Base-by-base conservation (phyloP, 2,329 filamentous ascomycete genomes). In the Cladophialophora carrionii region DNA sequence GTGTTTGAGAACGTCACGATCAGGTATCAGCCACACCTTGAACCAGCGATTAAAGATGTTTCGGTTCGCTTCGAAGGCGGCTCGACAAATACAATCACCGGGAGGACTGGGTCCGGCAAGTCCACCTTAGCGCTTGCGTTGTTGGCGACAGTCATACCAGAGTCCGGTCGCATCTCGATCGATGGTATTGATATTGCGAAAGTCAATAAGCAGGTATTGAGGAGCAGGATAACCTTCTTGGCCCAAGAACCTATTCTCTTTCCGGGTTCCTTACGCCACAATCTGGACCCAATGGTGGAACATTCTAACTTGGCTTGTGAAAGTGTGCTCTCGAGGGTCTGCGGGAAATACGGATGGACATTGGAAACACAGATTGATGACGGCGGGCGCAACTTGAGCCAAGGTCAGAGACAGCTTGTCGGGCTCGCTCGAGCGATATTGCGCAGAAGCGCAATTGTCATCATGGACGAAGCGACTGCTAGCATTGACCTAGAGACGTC, bases 101-200 rank as follows among this genome's bases (percentile, higher is more conserved):
- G 92, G 1, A 86, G 91, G 9, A 96, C 91, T 0, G 78, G 90
- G 0, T 92, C 89, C 4, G 92, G 92, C 3, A 96, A 96, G 76
- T 92, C 88, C 57, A 96, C 91, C 0, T 83, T 94, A 1, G 86
- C 87, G 0, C 76, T 88, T 1, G 81, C 84, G 0, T 77, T 89
- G 1, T 81, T 89, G 0, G 85, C 82, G 3, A 86, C 83, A 10
- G 74, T 87, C 14, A 73, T 80, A 0, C 84, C 86, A 0, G 79
- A 82, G 46, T 77, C 75, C 2, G 87, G 87, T 4, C 77, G 77
- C 2, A 88, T 90, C 51, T 70, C 83, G 3, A 82, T 90, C 58
- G 87, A 89, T 70, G 81, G 80, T 24, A 79, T 89, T 17, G 84
- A 89, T 67, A 83, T 88, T 37, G 79, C 84, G 0, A 80, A 81